Percentiles rank a stretch among this genome's conserved stretches.
phyloP scores from a whole-genome alignment of 2,329 filamentous ascomycete genomes.

The Xylariales sp. region DNA sequence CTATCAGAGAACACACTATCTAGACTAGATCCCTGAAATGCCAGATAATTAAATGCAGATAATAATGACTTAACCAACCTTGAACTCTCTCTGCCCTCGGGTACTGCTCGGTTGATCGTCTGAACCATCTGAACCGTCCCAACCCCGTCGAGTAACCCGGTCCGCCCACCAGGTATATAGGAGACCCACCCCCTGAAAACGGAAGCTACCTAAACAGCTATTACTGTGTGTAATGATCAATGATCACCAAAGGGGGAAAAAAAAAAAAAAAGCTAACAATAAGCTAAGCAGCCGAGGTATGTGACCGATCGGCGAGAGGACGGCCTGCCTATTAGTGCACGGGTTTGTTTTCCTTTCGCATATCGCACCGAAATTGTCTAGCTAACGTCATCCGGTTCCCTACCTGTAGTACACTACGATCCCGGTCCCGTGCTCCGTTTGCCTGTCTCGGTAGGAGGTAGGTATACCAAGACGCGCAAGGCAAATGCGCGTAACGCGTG shows the following conservation, averaged over 20 bases:
- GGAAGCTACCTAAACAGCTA: background rate
- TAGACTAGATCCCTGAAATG: no score
- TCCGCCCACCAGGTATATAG: background rate
- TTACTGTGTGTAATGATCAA: background rate
- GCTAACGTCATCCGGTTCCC: background rate
- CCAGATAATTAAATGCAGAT: background rate
- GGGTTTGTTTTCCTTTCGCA: background rate
- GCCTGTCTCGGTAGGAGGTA: background rate
- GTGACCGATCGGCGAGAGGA: background rate
- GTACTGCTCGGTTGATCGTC: background rate
- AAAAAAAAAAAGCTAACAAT: background rate
- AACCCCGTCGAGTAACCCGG: no score
- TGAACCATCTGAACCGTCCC: background rate
- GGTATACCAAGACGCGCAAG: constrained; percentile 23
- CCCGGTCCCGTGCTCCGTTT: background rate
- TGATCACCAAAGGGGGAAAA: background rate
- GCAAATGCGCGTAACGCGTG: constrained; percentile 17
- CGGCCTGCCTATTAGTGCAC: no score
- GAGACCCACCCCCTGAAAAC: constrained; percentile 19
- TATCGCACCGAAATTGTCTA: background rate
- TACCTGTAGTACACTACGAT: background rate
- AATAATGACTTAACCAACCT: background rate
- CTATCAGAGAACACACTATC: no score
- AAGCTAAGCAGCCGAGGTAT: constrained; percentile 19
- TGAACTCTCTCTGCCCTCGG: no score